Base-by-base conservation (phyloP, 2,329 filamentous ascomycete genomes). In the Beauveria rudraprayagi region DNA sequence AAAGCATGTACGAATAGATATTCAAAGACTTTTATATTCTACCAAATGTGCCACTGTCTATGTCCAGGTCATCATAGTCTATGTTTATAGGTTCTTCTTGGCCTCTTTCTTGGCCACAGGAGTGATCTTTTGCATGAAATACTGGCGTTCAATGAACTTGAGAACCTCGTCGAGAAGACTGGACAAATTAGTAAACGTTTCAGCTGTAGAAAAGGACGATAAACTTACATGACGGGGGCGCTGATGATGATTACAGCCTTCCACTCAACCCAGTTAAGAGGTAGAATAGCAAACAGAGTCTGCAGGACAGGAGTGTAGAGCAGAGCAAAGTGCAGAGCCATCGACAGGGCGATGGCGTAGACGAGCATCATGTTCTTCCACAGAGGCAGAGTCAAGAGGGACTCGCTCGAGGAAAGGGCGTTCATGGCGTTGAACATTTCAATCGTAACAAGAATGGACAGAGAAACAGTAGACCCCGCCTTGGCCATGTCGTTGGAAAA, bases 341-440 rank as follows among this genome's bases (percentile, higher is more conserved):
- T 99, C 44, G 91, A 96, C 65, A 99, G 79, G 11, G 83, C 81
- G 71, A 99, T 96, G 64, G 94, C 95, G 69, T 96, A 96, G 60
- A 99, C 91, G 19, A 99, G 87, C 83, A 96, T 94, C 88, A 96
- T 94, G 78, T 99, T 99, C 72, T 93, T 86, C 93, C 93, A 97
- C n/a, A 99, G 80, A 10, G 92, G 93, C 64, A 99, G 84, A 2
- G 92, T 97, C 61, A 99, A 77, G 14, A 99, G 85, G 17, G 91
- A 96, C 76, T 99, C 94, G 74, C 91, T 96, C 1, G 92, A 96
- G 1, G 92, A 97, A 37, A 99, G 83, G 0, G 93, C 94, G 72
- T 99, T 99, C 89, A 97, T 93, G 68, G 94, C 94, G 77, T 99
- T 99, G 72, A 99, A 84, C 94, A 99, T 99, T 78, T 99, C 94